Evolutionary conservation across 441 rosid species (phyloP).

Genomic region (Pelargonium cotyledonis): DNA sequence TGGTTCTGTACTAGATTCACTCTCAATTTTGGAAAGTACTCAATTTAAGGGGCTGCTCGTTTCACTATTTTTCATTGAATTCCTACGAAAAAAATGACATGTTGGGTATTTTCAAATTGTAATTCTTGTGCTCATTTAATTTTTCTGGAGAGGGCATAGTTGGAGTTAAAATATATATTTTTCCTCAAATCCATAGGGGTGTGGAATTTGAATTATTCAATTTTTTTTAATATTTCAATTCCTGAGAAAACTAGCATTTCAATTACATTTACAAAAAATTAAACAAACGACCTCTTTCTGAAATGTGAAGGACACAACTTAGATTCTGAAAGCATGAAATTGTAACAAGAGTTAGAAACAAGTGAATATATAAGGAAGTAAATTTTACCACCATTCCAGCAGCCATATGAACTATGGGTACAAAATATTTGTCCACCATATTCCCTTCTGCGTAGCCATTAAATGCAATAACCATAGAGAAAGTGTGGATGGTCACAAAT

Average conservation of each 20-base stretch:
- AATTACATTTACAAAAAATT: too few species aligned
- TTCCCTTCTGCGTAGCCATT: constrained; percentile 85
- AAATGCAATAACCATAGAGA: constrained; percentile 93
- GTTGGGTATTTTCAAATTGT: too few species aligned
- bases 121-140: neutral
- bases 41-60: too few species aligned
- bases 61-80: too few species aligned
- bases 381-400: constrained; percentile 77
- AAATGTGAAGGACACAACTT: neutral
- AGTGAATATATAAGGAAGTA: constrained; percentile 10
- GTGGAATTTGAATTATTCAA: too few species aligned
- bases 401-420: constrained; percentile 71
- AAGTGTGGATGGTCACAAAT: constrained; percentile 87
- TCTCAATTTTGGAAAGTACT: too few species aligned
- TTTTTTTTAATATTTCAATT: too few species aligned
- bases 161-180: too few species aligned
- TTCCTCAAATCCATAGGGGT: too few species aligned
- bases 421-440: constrained; percentile 71
- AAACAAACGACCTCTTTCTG: neutral
- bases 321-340: neutral
- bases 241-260: too few species aligned
- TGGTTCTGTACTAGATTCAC: too few species aligned
- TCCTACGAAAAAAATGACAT: too few species aligned
- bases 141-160: neutral
- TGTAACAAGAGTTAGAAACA: neutral